These are phyloP conservation scores for Trypanosoma platydactyli DNA, from an alignment of 208 protist genomes.

Conservation along the genomic window DNA sequence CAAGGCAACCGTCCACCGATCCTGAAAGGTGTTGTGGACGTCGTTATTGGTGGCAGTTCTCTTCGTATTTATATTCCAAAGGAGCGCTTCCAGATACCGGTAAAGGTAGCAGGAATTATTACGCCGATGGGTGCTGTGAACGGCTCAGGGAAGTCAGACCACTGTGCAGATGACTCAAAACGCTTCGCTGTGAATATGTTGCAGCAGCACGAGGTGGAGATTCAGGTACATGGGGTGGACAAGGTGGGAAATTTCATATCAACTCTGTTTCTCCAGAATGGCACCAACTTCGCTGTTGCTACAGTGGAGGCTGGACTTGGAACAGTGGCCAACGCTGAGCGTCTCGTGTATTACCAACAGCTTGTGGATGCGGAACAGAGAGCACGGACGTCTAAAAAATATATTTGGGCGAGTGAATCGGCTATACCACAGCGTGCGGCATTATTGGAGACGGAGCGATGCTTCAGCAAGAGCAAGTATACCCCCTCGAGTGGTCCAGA, in stretches of 20 bases:
- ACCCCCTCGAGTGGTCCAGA: slow-evolving; percentile 46
- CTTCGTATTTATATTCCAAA: slow-evolving; percentile 87
- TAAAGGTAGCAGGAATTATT: slow-evolving; percentile 84
- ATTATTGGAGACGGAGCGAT: slow-evolving; percentile 59
- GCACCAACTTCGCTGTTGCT: slow-evolving; percentile 68
- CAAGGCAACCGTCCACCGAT: slow-evolving; percentile 73
- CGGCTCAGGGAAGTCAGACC: slow-evolving; percentile 42
- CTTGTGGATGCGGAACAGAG: slow-evolving; percentile 67
- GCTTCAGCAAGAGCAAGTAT: slow-evolving; percentile 30
- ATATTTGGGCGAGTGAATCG: slow-evolving; percentile 60
- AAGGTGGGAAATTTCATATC: slow-evolving; percentile 88
- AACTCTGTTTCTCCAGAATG: slow-evolving; percentile 55
- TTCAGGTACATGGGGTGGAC: slow-evolving; percentile 86
- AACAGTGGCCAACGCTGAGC: slow-evolving; percentile 74
- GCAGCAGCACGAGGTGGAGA: slow-evolving; percentile 79
- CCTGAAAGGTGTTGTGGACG: slow-evolving; percentile 75
- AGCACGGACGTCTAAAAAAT: slow-evolving; percentile 50
- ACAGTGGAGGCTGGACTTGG: slow-evolving; percentile 75
- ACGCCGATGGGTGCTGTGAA: slow-evolving; percentile 58
- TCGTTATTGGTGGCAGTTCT: slow-evolving; percentile 78
- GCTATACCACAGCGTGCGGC: slow-evolving; percentile 59
- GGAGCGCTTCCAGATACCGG: slow-evolving; percentile 86
- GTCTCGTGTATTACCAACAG: slow-evolving; percentile 70
- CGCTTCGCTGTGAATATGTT: slow-evolving; percentile 58
- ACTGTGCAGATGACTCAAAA: slow-evolving; percentile 78